These are phyloP conservation scores for Articulospora tetracladia DNA, from an alignment of 495 filamentous ascomycete species.

Conservation along the genomic window DNA sequence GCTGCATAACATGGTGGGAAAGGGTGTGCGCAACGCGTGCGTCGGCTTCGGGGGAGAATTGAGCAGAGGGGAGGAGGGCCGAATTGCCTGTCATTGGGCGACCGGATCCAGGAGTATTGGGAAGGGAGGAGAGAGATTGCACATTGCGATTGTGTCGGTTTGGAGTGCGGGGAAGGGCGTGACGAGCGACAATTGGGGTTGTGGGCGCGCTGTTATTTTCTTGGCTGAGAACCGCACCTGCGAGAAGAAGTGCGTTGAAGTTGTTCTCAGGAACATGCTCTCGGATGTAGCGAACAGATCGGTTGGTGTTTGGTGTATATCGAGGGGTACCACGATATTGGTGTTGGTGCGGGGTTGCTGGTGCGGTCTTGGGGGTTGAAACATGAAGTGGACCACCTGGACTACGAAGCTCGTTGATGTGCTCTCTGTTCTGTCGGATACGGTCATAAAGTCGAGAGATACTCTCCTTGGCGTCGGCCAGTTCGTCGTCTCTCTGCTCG, in stretches of 20 bases:
- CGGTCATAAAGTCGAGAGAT: constrained; percentile 72
- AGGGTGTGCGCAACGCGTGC: constrained; percentile 23
- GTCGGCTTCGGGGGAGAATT: constrained; percentile 31
- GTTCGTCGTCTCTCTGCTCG: constrained; percentile 62
- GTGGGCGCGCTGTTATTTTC: constrained; percentile 66
- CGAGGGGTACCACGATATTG: constrained; percentile 29
- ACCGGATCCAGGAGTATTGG: constrained; percentile 61
- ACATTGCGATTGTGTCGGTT: constrained; percentile 59
- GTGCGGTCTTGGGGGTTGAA: constrained; percentile 26
- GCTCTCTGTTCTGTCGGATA: constrained; percentile 82
- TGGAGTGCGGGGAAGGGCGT: constrained; percentile 39
- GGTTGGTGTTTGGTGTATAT: constrained; percentile 33
- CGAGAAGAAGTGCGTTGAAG: constrained; percentile 74
- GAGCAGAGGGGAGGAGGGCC: constrained; percentile 47
- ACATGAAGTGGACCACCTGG: constrained; percentile 52
- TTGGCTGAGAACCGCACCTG: constrained; percentile 69
- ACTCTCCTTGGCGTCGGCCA: constrained; percentile 60
- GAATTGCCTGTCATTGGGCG: constrained; percentile 29
- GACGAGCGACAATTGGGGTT: constrained; percentile 44
- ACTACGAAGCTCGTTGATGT: constrained; percentile 65
- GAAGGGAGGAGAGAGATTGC: constrained; percentile 78
- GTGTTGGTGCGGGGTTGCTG: constrained; percentile 24
- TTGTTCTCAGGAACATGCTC: constrained; percentile 32
- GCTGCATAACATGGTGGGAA: constrained; percentile 4
- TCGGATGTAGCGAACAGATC: constrained; percentile 22